Evolutionary conservation across 352 stramenopile genomes (phyloP), one percentile per base, ranked within the genome.

Genomic region (Blastocystis sp.): DNA sequence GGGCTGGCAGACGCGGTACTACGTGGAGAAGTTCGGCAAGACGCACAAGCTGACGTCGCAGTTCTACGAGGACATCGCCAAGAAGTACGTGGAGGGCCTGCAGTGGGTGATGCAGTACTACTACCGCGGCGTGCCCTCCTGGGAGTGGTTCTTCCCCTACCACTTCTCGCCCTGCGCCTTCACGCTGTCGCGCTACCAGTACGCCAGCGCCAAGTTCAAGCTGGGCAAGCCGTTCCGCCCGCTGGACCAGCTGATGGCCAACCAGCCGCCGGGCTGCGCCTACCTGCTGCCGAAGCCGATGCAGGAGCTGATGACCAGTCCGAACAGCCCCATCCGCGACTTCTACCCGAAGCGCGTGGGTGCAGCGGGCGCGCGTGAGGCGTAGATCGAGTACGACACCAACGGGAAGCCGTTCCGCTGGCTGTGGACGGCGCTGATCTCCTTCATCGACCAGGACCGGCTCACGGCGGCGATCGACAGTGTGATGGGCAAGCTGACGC

Each of bases 91-190:
- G 43, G 93, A 98, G 90, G 97, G 97, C 19, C 91, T 99, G 34
- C 98, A 95, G 90, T 99, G 97, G 97, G 96, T 99, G 14, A 98
- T 99, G 94, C 94, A 94, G 81, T 99, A 99, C 90, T 99, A 99
- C 90, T 99, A 99, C 91, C 89, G 92, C 60, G 97, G 97, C 1
- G 95, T 95, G 77, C 92, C 93, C 67, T 98, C 94, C 3, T 99
- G 97, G 97, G 94, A 94, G 40, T 99, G 96, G 96, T 99, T 96
- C 89, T 99, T 97, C 89, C 96, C 96, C 2, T 98, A 98, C 89
- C 97, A 99, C 91, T 99, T 99, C 89, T 95, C 96, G 9, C 97
- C 96, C 1, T 99, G 99, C 93, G 93, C 97, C 19, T 98, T 94
- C 0, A 97, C 99, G 91, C 92, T 99, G 59, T 96, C 88, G 88